phyloP scores from a whole-genome alignment of 139 green algal species.

The Mesostigma viride region DNA sequence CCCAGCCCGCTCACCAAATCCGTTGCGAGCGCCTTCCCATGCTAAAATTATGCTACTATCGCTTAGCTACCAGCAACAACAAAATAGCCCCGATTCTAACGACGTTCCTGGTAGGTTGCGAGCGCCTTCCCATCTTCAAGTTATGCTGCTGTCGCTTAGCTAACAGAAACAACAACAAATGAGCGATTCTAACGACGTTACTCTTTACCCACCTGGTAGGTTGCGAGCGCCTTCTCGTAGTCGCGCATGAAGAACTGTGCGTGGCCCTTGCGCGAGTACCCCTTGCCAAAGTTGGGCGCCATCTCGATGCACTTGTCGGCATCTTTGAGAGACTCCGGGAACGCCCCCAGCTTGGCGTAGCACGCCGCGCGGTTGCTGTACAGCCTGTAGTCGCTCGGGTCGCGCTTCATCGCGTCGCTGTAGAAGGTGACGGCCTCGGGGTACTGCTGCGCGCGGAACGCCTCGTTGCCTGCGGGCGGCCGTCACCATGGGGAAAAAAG shows the following conservation, averaged over 20 bases:
- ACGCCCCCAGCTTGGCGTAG: constrained; percentile 96
- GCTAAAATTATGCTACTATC: too few species aligned
- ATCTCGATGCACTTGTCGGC: constrained; percentile 88
- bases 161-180: too few species aligned
- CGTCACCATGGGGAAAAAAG: too few species aligned
- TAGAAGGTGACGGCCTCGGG: constrained; percentile 86
- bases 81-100: too few species aligned
- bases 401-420: constrained; percentile 87
- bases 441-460: constrained; percentile 84
- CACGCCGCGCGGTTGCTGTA: constrained; percentile 94
- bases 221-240: constrained; percentile 56
- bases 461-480: constrained; percentile 75
- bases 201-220: constrained; percentile 42
- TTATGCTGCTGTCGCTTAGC: too few species aligned
- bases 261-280: constrained; percentile 69
- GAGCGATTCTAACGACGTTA: too few species aligned
- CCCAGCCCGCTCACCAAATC: too few species aligned
- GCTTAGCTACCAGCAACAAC: too few species aligned
- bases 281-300: constrained; percentile 77
- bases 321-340: constrained; percentile 83
- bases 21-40: too few species aligned
- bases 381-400: constrained; percentile 91
- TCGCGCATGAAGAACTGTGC: constrained; percentile 97
- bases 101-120: constrained; percentile 63
- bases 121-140: constrained; percentile 49